Percentiles rank a stretch among this genome's conserved stretches.
Evolutionary conservation across 768 basidiomycete genomes (phyloP).

Genomic region (Tulasnella sp.): DNA sequence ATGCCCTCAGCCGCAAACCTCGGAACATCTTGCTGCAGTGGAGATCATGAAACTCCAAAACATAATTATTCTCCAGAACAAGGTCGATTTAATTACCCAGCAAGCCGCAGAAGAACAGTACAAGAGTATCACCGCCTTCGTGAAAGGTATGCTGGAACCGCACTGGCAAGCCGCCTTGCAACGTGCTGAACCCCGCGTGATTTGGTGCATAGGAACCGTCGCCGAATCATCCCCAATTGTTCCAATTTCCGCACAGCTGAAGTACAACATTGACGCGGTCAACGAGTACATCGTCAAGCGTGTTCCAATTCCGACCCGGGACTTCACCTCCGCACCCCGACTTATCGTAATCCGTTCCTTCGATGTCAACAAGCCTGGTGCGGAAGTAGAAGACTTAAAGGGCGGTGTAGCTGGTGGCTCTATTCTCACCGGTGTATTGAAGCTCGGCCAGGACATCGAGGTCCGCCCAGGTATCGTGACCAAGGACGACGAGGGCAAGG

Average conservation of each 20-base stretch:
- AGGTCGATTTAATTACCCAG: conserved; percentile 97
- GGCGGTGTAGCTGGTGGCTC: conserved; percentile 98
- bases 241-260: conserved; percentile 95
- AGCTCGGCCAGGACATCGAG: conserved; percentile 87
- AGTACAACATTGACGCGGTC: conserved; percentile 98
- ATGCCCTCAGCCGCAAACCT: conserved; percentile 97
- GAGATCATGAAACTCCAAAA: conserved; percentile 99
- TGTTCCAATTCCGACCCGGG: conserved; percentile 87
- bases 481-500: conserved; percentile 82
- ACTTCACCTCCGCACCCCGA: conserved; percentile 83
- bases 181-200: neutral
- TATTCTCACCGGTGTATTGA: conserved; percentile 84
- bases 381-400: conserved; percentile 93
- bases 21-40: conserved; percentile 95
- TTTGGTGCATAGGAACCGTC: conserved; percentile 59
- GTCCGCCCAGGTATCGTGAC: conserved; percentile 96
- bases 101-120: conserved; percentile 89
- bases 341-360: conserved; percentile 99
- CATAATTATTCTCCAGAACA: conserved; percentile 97
- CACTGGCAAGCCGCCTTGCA: neutral
- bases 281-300: conserved; percentile 97
- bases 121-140: conserved; percentile 90
- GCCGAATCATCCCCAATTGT: conserved; percentile 97
- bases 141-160: conserved; percentile 51
- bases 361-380: conserved; percentile 98